A percentile compares a stretch with the other conserved stretches of the same genome.
These are phyloP conservation scores for Castanopsis chinensis DNA, from an alignment of 306 rosid genomes.

Conservation along the genomic window DNA sequence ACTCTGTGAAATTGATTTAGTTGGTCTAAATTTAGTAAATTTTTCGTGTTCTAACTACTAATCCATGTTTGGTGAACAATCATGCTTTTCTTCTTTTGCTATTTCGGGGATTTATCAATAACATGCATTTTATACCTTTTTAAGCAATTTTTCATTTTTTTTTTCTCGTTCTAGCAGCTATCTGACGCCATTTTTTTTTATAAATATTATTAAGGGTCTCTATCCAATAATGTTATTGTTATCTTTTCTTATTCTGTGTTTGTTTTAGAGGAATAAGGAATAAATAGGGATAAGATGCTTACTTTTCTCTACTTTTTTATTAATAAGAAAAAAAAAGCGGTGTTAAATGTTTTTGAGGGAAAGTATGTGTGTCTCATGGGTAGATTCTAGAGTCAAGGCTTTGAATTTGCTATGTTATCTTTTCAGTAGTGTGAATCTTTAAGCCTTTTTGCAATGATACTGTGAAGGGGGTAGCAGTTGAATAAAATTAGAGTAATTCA, in stretches of 20 bases:
- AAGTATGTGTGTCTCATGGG: neutral
- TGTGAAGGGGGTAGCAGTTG: neutral
- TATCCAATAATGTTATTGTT: neutral
- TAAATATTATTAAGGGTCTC: neutral
- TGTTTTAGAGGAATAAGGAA: neutral
- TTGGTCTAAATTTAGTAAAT: neutral
- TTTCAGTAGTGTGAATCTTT: neutral
- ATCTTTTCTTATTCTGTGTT: neutral
- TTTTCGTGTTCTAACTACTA: neutral
- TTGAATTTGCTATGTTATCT: neutral
- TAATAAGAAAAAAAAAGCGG: neutral
- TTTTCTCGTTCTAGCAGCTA: neutral
- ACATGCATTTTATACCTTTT: slow-evolving; percentile 1
- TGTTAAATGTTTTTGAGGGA: neutral
- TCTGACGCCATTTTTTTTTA: neutral
- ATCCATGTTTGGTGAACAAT: neutral
- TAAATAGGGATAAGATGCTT: neutral
- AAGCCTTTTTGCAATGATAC: neutral
- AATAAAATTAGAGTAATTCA: too few relatives aligned
- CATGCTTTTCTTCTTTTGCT: neutral
- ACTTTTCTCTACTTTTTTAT: neutral
- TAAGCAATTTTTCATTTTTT: neutral
- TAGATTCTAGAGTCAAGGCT: neutral
- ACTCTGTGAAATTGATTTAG: neutral
- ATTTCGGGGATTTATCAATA: neutral